Conservation (phyloP, 495 filamentous ascomycete genomes). For the Chaetomium cochliodes region DNA sequence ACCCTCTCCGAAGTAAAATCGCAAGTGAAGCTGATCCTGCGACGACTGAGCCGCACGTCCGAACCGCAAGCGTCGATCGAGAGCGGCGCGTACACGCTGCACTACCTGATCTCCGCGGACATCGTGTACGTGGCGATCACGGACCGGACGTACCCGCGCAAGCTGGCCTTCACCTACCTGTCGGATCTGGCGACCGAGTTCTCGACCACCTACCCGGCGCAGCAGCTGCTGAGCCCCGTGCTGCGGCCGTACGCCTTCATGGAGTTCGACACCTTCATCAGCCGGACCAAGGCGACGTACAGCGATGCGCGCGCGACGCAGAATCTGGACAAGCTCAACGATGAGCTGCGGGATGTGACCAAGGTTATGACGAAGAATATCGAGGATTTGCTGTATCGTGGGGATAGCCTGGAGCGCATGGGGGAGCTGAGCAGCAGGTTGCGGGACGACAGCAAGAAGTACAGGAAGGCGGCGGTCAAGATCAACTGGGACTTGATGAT, state of each 20-base stretch:
- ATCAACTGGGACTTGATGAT: slow-evolving; percentile 98
- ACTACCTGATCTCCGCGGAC: slow-evolving; percentile 80
- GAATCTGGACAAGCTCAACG: slow-evolving; percentile 87
- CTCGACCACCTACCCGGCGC: slow-evolving; percentile 72
- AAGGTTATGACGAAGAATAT: slow-evolving; percentile 99
- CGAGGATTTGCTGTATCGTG: slow-evolving; percentile 92
- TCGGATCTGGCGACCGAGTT: slow-evolving; percentile 89
- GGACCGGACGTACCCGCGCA: slow-evolving; percentile 91
- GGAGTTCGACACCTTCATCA: slow-evolving; percentile 97
- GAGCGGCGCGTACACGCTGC: slow-evolving; percentile 70
- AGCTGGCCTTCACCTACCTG: slow-evolving; percentile 98
- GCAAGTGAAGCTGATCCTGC: slow-evolving; percentile 86
- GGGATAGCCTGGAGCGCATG: slow-evolving; percentile 94
- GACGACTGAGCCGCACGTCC: slow-evolving; percentile 78
- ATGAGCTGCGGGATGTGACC: slow-evolving; percentile 95
- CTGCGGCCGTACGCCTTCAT: slow-evolving; percentile 94
- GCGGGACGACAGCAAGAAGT: slow-evolving; percentile 91
- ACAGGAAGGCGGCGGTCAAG: slow-evolving; percentile 84
- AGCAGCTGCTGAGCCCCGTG: slow-evolving; percentile 68
- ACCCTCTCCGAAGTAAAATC: slow-evolving; percentile 84
- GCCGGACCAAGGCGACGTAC: slow-evolving; percentile 89
- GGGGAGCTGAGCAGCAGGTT: slow-evolving; percentile 85
- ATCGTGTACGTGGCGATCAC: slow-evolving; percentile 91
- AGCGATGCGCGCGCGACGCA: slow-evolving; percentile 83
- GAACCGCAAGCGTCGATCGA: slow-evolving; percentile 93